Evolutionary conservation across 495 filamentous ascomycete species (phyloP).

Genomic region (Penicillium lagena): DNA sequence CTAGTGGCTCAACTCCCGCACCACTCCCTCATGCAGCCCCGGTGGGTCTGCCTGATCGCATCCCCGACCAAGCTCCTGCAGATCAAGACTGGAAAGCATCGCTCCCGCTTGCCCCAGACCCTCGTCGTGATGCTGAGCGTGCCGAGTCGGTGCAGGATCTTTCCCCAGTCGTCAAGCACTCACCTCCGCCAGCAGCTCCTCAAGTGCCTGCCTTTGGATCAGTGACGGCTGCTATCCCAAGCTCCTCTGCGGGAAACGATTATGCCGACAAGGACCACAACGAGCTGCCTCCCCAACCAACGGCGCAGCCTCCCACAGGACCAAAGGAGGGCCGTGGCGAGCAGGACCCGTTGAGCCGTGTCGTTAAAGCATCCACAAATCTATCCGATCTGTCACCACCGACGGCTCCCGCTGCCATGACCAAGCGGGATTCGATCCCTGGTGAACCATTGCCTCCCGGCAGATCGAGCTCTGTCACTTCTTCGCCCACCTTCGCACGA

Average conservation of each 20-base stretch:
- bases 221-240: slow-evolving; percentile 26
- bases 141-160: slow-evolving; percentile 35
- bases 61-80: slow-evolving; percentile 17
- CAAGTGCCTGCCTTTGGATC: slow-evolving; percentile 81
- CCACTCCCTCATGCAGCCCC: slow-evolving; percentile 13
- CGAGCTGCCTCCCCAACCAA: slow-evolving; percentile 11
- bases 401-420: slow-evolving; percentile 37
- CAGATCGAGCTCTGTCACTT: slow-evolving; percentile 12
- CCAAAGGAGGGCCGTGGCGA: slow-evolving; percentile 31
- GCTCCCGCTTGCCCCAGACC: slow-evolving; percentile 24
- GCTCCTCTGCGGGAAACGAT: slow-evolving; percentile 21
- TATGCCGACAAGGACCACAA: slow-evolving; percentile 19
- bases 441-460: slow-evolving; percentile 13
- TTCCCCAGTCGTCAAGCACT: slow-evolving; percentile 28
- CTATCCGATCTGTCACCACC: slow-evolving; percentile 31
- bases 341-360: background rate
- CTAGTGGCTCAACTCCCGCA: slow-evolving; percentile 19
- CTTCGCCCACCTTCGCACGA: slow-evolving; percentile 24
- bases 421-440: slow-evolving; percentile 17
- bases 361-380: slow-evolving; percentile 3
- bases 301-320: slow-evolving; percentile 33
- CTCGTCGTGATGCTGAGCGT: slow-evolving; percentile 26
- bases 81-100: slow-evolving; percentile 34
- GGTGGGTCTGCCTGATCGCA: slow-evolving; percentile 9
- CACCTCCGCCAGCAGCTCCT: slow-evolving; percentile 72